A percentile compares a stretch with the other conserved stretches of the same genome.
phyloP scores from a whole-genome alignment of 495 filamentous ascomycete genomes.

The Neurospora sp. region DNA sequence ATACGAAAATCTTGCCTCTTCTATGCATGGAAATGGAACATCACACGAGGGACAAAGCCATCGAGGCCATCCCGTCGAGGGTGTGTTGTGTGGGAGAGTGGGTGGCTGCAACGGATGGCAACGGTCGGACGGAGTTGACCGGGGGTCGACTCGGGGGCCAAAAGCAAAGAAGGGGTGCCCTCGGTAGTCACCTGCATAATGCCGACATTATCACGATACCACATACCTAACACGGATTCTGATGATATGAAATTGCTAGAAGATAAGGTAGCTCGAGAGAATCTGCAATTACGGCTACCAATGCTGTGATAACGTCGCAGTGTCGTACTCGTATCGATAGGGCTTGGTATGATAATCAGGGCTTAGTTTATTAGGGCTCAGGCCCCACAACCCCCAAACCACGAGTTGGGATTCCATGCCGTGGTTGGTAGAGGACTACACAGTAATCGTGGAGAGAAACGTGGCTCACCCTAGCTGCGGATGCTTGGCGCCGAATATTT shows the following conservation, averaged over 20 bases:
- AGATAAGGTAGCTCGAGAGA: background rate
- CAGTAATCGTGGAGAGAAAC: background rate
- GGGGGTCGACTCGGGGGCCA: background rate
- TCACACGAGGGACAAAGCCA: background rate
- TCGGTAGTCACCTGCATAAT: background rate
- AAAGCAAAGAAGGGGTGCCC: background rate
- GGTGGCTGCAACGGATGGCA: background rate
- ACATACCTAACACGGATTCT: background rate
- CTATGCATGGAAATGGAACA: background rate
- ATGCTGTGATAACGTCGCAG: background rate
- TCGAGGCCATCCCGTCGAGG: background rate
- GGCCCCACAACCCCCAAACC: background rate
- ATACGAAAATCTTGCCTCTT: background rate
- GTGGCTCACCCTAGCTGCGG: background rate
- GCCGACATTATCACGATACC: background rate
- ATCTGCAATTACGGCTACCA: background rate
- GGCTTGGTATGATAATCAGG: background rate
- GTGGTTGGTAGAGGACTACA: background rate
- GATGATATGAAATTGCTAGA: background rate
- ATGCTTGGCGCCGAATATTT: background rate
- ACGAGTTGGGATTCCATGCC: background rate
- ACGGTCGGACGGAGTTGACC: background rate
- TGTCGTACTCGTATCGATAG: background rate
- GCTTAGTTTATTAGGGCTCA: background rate
- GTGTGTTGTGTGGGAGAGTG: background rate